Evolutionary conservation across 2,329 filamentous ascomycete genomes (phyloP), one percentile per base, ranked within the genome.

Genomic region (Moelleriella libera): DNA sequence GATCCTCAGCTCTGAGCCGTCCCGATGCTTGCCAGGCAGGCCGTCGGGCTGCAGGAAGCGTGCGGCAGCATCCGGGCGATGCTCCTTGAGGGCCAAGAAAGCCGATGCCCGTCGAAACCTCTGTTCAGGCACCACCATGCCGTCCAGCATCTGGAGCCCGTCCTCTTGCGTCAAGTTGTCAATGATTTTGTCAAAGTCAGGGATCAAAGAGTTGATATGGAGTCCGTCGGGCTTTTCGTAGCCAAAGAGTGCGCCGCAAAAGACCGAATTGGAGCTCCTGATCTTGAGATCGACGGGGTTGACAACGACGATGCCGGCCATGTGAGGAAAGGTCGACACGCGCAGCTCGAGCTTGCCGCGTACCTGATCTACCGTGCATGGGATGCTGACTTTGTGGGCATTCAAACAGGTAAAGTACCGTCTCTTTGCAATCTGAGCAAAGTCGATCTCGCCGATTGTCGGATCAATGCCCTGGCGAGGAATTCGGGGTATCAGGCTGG

Each of bases 61-160:
- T 2, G 82, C 78, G 1, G 83, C 76, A 6, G 83, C 84, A 64
- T 95, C 87, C 43, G 82, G 78, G 43, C 82, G 85, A 30, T 86
- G 88, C 60, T 96, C 86, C 48, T 85, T 82, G 48, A 97, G 72
- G 2, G 86, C 85, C 29, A 95, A 74, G 47, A 95, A 76, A 4
- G 88, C 88, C 49, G 88, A 79, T 6, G 92, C 92, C 54, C 89
- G 82, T 49, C 92, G 81, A 67, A 98, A 97, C 58, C 87, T 94
- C 60, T 96, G 89, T 63, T 98, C 92, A 1, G 92, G 89, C 48
- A 98, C 84, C 12, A 98, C 89, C 57, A 96, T 89, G n/a, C 92
- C 92, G 62, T 98, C 92, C 9, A 85, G 76, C 30, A 97, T 71
- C 46, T 82, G 75, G 45, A 96, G 75, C 41, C 86, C 82, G 55